Conservation (phyloP, 345 rosid genomes). For the Theobroma cacao region DNA sequence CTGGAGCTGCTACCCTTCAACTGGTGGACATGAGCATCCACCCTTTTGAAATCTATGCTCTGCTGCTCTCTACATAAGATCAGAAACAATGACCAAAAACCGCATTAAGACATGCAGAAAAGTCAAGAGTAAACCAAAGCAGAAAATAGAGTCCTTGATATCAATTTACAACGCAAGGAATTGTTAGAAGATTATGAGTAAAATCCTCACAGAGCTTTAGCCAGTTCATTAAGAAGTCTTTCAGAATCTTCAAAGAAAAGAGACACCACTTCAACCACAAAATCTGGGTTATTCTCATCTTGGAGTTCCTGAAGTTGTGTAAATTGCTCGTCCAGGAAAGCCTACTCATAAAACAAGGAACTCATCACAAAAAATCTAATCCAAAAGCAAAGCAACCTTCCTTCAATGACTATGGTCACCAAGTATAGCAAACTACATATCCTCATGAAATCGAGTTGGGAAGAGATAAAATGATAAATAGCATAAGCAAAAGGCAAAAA, state of each 20-base stretch:
- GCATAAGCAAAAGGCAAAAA: background rate
- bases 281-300: constrained; percentile 25
- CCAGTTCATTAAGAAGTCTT: constrained; percentile 18
- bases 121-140: background rate
- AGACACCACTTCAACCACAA: constrained; percentile 22
- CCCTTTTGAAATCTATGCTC: constrained; percentile 15
- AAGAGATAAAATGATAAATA: constrained; percentile 6
- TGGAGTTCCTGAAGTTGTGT: constrained; percentile 18
- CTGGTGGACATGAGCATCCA: constrained; percentile 27
- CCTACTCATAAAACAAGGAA: constrained; percentile 9
- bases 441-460: constrained; percentile 23
- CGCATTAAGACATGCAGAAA: background rate
- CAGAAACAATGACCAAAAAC: background rate
- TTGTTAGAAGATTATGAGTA: background rate
- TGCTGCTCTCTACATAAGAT: constrained; percentile 5
- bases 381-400: background rate
- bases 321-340: constrained; percentile 18
- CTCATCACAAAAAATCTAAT: background rate
- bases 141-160: background rate
- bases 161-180: background rate
- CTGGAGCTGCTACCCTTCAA: constrained; percentile 23
- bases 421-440: constrained; percentile 22
- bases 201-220: constrained; percentile 16
- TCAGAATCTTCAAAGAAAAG: constrained; percentile 26
- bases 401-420: too few relatives aligned